Conservation (phyloP, 1,284 basidiomycete genomes). For the Schizophyllum commune region DNA sequence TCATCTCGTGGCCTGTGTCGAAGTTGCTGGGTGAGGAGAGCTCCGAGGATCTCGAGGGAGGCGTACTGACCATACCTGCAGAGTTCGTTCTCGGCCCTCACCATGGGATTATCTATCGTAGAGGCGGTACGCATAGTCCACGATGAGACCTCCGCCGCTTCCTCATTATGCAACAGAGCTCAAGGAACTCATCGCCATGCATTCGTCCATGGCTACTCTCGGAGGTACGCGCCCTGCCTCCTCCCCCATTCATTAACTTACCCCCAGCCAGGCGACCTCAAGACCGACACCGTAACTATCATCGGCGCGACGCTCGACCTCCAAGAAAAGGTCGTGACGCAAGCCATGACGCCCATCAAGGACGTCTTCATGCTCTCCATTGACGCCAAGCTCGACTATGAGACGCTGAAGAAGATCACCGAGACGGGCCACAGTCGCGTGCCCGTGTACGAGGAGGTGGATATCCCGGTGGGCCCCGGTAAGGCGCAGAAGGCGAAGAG, state of each 20-base stretch:
- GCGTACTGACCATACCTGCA: background rate
- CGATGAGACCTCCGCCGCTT: background rate
- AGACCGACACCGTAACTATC: conserved; percentile 68
- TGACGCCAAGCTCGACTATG: conserved; percentile 73
- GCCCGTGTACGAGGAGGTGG: conserved; percentile 69
- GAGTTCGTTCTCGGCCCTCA: conserved; percentile 50
- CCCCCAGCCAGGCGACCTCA: conserved; percentile 44
- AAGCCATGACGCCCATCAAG: conserved; percentile 79
- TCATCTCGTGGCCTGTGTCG: conserved; percentile 78
- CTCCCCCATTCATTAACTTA: background rate
- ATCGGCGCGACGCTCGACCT: conserved; percentile 70
- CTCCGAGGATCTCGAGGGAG: background rate
- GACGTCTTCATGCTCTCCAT: conserved; percentile 80
- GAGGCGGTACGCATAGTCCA: conserved; percentile 26
- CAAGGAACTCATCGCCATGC: conserved; percentile 70
- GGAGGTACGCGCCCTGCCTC: conserved; percentile 20
- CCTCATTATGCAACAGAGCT: conserved; percentile 34
- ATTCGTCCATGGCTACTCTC: conserved; percentile 46
- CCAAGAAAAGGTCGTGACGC: conserved; percentile 59
- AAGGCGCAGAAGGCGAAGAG: conserved; percentile 55
- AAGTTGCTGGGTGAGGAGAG: conserved; percentile 37
- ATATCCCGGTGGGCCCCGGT: conserved; percentile 28
- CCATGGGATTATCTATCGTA: conserved; percentile 54
- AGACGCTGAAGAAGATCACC: conserved; percentile 67
- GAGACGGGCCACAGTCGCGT: conserved; percentile 74